Conservation (phyloP, 805 yeast species). For the Scheffersomyces ergatensis region DNA sequence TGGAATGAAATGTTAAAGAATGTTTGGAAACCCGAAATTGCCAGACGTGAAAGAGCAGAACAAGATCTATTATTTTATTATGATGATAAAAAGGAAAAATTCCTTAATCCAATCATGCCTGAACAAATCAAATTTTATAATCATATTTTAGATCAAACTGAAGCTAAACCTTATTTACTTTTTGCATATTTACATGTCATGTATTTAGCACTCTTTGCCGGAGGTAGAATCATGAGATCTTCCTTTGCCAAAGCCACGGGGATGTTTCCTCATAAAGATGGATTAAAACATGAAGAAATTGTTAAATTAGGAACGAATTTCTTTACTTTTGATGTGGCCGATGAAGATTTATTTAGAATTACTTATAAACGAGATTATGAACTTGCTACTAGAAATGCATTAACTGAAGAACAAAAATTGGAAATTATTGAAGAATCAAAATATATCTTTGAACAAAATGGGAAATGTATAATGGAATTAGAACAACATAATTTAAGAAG, state of each 20-base stretch:
- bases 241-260: conserved; percentile 65
- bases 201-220: conserved; percentile 84
- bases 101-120: conserved; percentile 53
- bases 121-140: conserved; percentile 61
- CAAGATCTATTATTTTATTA: conserved; percentile 70
- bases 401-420: conserved; percentile 67
- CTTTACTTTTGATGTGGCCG: conserved; percentile 66
- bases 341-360: conserved; percentile 62
- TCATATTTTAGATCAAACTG: conserved; percentile 54
- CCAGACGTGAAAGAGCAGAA: conserved; percentile 55
- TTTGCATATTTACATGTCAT: conserved; percentile 83
- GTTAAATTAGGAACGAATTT: conserved; percentile 64
- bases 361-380: conserved; percentile 75
- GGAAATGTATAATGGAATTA: conserved; percentile 60
- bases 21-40: conserved; percentile 70
- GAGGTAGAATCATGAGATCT: conserved; percentile 73
- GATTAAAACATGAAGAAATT: conserved; percentile 62
- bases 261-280: conserved; percentile 71
- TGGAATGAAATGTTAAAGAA: conserved; percentile 49
- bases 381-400: conserved; percentile 65
- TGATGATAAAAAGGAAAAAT: conserved; percentile 52
- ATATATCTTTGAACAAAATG: conserved; percentile 63
- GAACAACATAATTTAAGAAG: conserved; percentile 62
- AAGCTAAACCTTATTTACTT: conserved; percentile 65
- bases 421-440: conserved; percentile 68